Percentiles rank a stretch among this genome's conserved stretches.
Evolutionary conservation across 305 asterid species (phyloP).

Genomic region (Fraxinus xanthoxyloides): DNA sequence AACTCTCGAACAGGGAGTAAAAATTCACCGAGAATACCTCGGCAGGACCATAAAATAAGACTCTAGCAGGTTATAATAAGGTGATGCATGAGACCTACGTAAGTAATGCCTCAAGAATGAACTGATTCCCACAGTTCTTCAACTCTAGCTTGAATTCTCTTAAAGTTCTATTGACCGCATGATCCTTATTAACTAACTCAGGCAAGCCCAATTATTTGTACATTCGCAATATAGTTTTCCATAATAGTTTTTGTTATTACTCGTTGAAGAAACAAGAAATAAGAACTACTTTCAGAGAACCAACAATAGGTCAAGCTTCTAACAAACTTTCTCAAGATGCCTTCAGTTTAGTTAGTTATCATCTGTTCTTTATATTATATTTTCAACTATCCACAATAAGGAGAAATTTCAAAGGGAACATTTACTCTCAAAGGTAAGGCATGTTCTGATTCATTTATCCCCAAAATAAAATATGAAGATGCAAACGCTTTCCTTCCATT

Average conservation of each 20-base stretch:
- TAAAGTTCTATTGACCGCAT: not conserved
- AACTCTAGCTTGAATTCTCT: constrained; percentile 2
- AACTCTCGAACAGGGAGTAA: not conserved
- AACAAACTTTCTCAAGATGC: not conserved
- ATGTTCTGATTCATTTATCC: not conserved
- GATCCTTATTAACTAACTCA: not conserved
- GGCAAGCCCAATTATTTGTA: not conserved
- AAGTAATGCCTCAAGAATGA: not conserved
- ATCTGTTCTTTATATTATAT: not conserved
- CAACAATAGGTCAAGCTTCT: not conserved
- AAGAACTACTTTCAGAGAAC: not conserved
- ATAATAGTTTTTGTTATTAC: not conserved
- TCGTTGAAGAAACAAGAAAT: not conserved
- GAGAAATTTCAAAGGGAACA: not conserved
- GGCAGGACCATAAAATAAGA: not conserved
- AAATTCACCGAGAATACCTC: not conserved
- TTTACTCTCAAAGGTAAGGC: not conserved
- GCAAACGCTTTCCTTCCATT: not conserved
- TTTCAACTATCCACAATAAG: not conserved
- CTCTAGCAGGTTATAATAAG: not conserved
- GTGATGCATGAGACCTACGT: not conserved
- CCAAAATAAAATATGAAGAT: not conserved
- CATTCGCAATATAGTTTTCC: not conserved
- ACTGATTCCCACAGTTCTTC: not conserved
- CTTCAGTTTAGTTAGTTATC: not conserved